A percentile compares a stretch with the other conserved stretches of the same genome.
phyloP scores from a whole-genome alignment of 1,284 basidiomycete species.

The Meira nashicola region DNA sequence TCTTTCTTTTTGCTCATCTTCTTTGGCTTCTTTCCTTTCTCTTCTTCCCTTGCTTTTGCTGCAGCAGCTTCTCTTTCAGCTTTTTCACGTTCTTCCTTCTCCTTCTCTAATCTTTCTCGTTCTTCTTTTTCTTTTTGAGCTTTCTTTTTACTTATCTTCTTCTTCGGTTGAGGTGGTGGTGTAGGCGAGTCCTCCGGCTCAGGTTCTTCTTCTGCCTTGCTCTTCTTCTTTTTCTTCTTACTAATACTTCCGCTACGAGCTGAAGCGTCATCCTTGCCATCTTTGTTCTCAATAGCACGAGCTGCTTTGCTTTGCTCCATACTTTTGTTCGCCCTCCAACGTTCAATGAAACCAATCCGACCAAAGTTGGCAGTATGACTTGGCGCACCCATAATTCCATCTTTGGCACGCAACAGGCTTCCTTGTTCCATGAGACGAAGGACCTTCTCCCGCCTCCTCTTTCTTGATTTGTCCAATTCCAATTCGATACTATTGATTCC shows the following conservation, averaged over 20 bases:
- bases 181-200: background rate
- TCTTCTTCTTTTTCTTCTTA: constrained; percentile 10
- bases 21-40: constrained; percentile 18
- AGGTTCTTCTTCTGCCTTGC: constrained; percentile 1
- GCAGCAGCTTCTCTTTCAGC: constrained; percentile 17
- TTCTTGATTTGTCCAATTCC: constrained; percentile 33
- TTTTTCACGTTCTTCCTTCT: constrained; percentile 30
- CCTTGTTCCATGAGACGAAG: constrained; percentile 48
- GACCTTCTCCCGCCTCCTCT: constrained; percentile 37
- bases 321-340: constrained; percentile 30
- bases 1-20: constrained; percentile 34
- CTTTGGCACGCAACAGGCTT: constrained; percentile 11
- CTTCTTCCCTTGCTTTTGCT: constrained; percentile 6
- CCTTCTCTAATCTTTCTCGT: constrained; percentile 39
- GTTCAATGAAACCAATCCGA: constrained; percentile 39
- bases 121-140: constrained; percentile 29
- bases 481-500: constrained; percentile 37
- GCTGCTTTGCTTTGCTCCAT: constrained; percentile 24
- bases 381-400: background rate
- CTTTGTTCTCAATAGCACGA: constrained; percentile 23
- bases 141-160: constrained; percentile 37
- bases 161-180: constrained; percentile 15
- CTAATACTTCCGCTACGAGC: background rate
- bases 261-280: constrained; percentile 10
- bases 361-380: constrained; percentile 7